A percentile compares a stretch with the other conserved stretches of the same genome.
These are phyloP conservation scores for Starmerella bombicola DNA, from an alignment of 805 yeast genomes.

Conservation along the genomic window DNA sequence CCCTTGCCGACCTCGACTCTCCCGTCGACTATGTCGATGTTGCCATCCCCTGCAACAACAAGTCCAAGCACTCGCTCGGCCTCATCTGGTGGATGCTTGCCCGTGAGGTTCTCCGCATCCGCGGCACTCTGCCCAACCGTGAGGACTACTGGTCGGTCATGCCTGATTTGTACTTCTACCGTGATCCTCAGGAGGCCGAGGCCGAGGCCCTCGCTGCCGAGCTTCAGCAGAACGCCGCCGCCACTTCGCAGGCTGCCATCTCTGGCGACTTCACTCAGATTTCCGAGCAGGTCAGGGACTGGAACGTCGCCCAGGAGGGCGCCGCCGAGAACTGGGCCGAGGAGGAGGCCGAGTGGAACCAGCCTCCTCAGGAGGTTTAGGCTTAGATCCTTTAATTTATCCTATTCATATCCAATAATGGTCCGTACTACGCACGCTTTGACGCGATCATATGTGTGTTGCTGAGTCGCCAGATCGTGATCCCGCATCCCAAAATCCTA, in stretches of 20 bases:
- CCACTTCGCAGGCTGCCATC: slow-evolving; percentile 36
- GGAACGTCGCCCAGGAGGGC: slow-evolving; percentile 31
- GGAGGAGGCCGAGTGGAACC: slow-evolving; percentile 29
- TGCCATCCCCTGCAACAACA: slow-evolving; percentile 99
- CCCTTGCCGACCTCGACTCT: slow-evolving; percentile 96
- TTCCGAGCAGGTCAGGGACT: slow-evolving; percentile 32
- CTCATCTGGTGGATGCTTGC: slow-evolving; percentile 99
- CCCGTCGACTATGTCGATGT: slow-evolving; percentile 98
- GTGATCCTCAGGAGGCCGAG: slow-evolving; percentile 99
- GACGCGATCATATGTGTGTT: too few species aligned
- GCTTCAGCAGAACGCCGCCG: slow-evolving; percentile 51
- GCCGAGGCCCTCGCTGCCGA: slow-evolving; percentile 52
- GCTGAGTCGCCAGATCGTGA: too few species aligned
- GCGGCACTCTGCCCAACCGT: slow-evolving; percentile 96
- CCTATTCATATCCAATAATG: slow-evolving; percentile 2
- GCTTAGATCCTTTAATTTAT: slow-evolving; percentile 6
- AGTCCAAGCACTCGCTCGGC: slow-evolving; percentile 99
- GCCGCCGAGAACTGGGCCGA: slow-evolving; percentile 40
- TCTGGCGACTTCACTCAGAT: slow-evolving; percentile 17
- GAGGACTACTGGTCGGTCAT: slow-evolving; percentile 94
- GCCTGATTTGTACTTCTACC: slow-evolving; percentile 99
- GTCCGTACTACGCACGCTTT: too few species aligned
- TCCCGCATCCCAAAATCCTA: too few species aligned
- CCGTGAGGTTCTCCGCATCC: slow-evolving; percentile 97
- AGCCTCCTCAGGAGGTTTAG: slow-evolving; percentile 21